A percentile compares a stretch with the other conserved stretches of the same genome.
Conservation (phyloP, 495 filamentous ascomycete species). For the Pyrenopolyporus hunteri region DNA sequence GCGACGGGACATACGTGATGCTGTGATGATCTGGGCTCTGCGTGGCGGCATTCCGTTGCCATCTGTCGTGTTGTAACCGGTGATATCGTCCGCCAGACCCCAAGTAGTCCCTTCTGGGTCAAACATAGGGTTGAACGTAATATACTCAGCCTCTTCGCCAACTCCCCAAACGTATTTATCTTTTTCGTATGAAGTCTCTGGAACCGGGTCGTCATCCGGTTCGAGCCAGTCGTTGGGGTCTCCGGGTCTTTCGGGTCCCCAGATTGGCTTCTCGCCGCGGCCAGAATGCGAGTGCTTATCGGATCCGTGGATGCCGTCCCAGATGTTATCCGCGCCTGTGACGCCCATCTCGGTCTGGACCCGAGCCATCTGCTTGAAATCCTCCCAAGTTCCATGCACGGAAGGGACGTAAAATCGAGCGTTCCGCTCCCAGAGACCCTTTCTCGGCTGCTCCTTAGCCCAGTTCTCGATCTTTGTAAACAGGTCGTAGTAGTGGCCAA, state of each 20-base stretch:
- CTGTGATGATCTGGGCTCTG: constrained; percentile 86
- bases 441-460: constrained; percentile 84
- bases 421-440: constrained; percentile 93
- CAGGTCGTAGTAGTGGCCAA: constrained; percentile 93
- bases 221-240: constrained; percentile 70
- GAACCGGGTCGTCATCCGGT: constrained; percentile 70
- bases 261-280: constrained; percentile 71
- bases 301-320: constrained; percentile 54
- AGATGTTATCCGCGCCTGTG: constrained; percentile 73
- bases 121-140: constrained; percentile 93
- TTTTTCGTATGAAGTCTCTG: constrained; percentile 72
- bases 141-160: constrained; percentile 89
- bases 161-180: constrained; percentile 89
- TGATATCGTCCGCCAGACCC: constrained; percentile 85
- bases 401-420: constrained; percentile 88
- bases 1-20: constrained; percentile 79
- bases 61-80: constrained; percentile 78
- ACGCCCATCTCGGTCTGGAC: constrained; percentile 87
- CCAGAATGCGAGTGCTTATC: constrained; percentile 37
- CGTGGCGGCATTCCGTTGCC: constrained; percentile 69
- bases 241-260: constrained; percentile 80
- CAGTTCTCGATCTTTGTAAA: constrained; percentile 75
- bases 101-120: constrained; percentile 88
- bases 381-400: constrained; percentile 88
- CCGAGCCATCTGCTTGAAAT: constrained; percentile 91